These are phyloP conservation scores for Suillus spraguei DNA, from an alignment of 768 basidiomycete genomes.

Conservation along the genomic window DNA sequence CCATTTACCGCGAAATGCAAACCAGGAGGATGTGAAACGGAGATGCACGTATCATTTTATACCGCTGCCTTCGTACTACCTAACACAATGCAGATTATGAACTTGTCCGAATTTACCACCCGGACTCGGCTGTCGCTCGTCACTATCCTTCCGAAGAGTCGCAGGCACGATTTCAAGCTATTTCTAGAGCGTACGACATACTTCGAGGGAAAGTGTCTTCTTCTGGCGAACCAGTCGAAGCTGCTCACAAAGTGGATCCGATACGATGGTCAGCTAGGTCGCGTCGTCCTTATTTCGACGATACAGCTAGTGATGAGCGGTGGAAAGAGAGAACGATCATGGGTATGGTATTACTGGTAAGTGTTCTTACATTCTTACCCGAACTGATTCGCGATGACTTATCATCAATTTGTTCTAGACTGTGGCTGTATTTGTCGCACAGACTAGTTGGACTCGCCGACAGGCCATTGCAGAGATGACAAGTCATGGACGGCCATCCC, in stretches of 20 bases:
- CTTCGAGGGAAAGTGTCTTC: conserved; percentile 51
- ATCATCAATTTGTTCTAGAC: conserved; percentile 28
- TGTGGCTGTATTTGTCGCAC: conserved; percentile 34
- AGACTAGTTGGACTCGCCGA: conserved; percentile 34
- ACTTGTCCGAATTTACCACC: conserved; percentile 79
- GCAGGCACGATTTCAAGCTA: conserved; percentile 69
- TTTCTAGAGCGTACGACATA: conserved; percentile 67
- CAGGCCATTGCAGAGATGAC: conserved; percentile 27
- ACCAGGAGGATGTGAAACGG: conserved; percentile 55
- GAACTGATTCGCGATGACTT: background rate
- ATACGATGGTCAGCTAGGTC: conserved; percentile 42
- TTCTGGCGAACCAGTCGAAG: conserved; percentile 18
- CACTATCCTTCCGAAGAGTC: conserved; percentile 47
- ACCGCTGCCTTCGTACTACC: conserved; percentile 11
- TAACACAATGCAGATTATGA: conserved; percentile 59
- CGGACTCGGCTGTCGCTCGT: conserved; percentile 58
- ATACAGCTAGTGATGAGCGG: conserved; percentile 50
- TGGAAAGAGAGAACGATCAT: conserved; percentile 70
- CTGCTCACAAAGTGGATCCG: conserved; percentile 35
- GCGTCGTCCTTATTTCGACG: conserved; percentile 49
- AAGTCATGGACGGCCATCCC: background rate
- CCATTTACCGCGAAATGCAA: conserved; percentile 56
- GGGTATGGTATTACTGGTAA: conserved; percentile 54
- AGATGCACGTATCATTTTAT: conserved; percentile 38
- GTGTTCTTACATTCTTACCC: conserved; percentile 8